Conservation (phyloP, 495 filamentous ascomycete genomes). For the Daldinia bambusicola region DNA sequence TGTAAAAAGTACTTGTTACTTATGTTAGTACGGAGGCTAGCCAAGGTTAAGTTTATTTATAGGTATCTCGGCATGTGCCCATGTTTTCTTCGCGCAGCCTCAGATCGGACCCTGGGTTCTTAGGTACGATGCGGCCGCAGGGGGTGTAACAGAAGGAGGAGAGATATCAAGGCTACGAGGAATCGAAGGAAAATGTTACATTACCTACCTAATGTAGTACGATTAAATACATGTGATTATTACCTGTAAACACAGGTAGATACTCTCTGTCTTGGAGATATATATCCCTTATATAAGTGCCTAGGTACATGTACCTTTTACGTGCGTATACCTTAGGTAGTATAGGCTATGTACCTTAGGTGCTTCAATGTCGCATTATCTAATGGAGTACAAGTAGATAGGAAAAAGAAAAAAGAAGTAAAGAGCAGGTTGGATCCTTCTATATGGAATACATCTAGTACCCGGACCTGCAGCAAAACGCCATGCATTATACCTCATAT, state of each 20-base stretch:
- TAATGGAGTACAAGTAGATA: no score
- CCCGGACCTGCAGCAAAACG: no score
- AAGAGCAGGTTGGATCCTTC: neutral
- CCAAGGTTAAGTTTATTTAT: neutral
- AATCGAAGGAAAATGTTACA: neutral
- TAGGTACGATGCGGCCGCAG: neutral
- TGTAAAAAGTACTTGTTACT: no score
- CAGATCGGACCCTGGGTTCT: conserved; percentile 6
- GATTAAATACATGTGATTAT: no score
- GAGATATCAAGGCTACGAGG: neutral
- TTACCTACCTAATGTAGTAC: neutral
- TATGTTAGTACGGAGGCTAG: no score
- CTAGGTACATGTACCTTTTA: no score
- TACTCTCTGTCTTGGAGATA: no score
- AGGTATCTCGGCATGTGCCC: conserved; percentile 7
- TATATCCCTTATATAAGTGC: no score
- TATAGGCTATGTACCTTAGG: neutral
- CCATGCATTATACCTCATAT: neutral
- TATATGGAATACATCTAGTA: neutral
- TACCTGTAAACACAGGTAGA: no score
- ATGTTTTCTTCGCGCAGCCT: conserved; percentile 11
- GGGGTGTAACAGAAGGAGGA: neutral
- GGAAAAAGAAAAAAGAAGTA: no score
- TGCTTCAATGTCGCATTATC: no score
- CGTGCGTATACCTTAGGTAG: no score